A percentile compares a stretch with the other conserved stretches of the same genome.
phyloP scores from a whole-genome alignment of 805 yeast species.

The Ogataea pignaliae region DNA sequence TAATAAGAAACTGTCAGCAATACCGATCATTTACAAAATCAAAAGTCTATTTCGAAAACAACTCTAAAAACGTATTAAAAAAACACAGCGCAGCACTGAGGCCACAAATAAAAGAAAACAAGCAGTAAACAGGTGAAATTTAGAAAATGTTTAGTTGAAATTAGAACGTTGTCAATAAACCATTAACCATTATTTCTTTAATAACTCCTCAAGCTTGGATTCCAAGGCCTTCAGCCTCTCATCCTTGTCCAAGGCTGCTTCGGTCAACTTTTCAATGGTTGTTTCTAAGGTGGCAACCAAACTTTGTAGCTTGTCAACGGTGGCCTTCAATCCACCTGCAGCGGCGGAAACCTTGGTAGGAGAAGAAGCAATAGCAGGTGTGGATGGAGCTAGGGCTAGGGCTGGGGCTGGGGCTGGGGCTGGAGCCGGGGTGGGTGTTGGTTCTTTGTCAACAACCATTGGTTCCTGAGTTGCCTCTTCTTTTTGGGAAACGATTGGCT shows the following conservation, averaged over 20 bases:
- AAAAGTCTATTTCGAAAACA: too few species aligned
- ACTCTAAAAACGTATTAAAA: too few species aligned
- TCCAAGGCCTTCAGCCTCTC: constrained; percentile 55
- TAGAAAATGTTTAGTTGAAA: too few species aligned
- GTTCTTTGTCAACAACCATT: constrained; percentile 4
- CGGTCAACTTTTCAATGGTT: constrained; percentile 46
- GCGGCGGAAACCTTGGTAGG: constrained; percentile 27
- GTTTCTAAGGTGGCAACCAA: constrained; percentile 56
- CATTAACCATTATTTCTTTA: constrained; percentile 34
- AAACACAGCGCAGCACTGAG: too few species aligned
- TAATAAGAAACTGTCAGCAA: too few species aligned
- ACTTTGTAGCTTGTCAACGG: constrained; percentile 61
- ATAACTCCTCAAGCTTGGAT: constrained; percentile 52
- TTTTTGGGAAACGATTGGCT: neutral
- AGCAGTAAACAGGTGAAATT: too few species aligned
- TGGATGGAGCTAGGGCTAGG: constrained; percentile 16
- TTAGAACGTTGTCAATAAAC: neutral
- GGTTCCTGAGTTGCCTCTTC: constrained; percentile 4
- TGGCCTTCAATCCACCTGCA: constrained; percentile 64
- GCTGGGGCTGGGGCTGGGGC: constrained; percentile 6
- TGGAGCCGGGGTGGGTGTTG: constrained; percentile 5
- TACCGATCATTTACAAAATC: too few species aligned
- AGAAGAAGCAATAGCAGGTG: constrained; percentile 33
- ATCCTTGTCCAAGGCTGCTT: constrained; percentile 61
- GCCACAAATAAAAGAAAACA: too few species aligned